Evolutionary conservation across 31 red algal species (phyloP), one percentile per base, ranked within the genome.

Genomic region (Bonnemaisonia californica): DNA sequence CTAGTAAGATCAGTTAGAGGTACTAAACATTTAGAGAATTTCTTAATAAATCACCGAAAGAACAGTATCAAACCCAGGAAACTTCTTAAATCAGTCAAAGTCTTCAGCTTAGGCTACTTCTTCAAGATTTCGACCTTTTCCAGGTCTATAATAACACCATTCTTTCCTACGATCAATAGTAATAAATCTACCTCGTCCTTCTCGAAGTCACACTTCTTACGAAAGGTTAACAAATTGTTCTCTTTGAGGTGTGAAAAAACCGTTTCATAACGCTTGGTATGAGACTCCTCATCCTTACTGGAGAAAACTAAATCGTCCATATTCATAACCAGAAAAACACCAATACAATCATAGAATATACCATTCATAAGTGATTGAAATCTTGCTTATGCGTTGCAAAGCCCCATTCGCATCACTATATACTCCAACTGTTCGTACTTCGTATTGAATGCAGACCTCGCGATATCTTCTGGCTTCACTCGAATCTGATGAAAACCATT

Each of bases 21-120:
- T 29, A 40, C 66, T 39, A 48, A 36, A 33, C 21, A 34, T 9
- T 2, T 41, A 22, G 66, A 70, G 51, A 71, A 83, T 11, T 69
- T 41, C 27, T 37, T 67, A 9, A 80, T 67, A 60, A 80, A 80
- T 31, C 62, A n/a, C 16, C 77, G 41, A 47, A 71, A 71, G 66
- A 71, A 72, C 35, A 71, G 63, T 1, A 71, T 12, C 33, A 83
- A 35, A 9, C 62, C 79, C 4, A 83, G 1, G 64, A 83, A 60
- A 16, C n/a, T n/a, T 3, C 32, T n/a, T 18, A 57, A 27, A 2
- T 56, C 27, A 18, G 16, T 45, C 30, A 37, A 11, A 34, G 30
- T 22, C 16, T 9, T 37, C 39, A 33, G 66, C 11, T 31, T 19
- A 12, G 66, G 66, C 66, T 33, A 41, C 4, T 31, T 71, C 26